These are phyloP conservation scores for Melocanna baccifera DNA, from an alignment of 176 grass and related monocot genomes.

Conservation along the genomic window DNA sequence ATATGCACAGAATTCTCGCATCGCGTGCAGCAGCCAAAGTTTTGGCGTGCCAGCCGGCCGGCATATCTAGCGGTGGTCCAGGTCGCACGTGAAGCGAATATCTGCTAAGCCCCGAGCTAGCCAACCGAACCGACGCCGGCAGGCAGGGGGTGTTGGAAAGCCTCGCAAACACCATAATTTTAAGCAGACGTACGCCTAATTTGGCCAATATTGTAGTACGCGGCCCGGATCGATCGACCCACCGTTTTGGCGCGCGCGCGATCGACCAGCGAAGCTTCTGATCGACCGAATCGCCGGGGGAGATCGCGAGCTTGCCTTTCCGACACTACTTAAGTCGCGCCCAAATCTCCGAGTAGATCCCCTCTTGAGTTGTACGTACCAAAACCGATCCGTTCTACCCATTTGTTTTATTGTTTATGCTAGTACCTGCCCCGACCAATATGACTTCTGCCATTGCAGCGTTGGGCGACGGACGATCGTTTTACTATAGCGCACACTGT, in stretches of 20 bases:
- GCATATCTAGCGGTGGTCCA: conserved; percentile 40
- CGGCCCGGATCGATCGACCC: neutral
- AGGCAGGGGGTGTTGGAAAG: neutral
- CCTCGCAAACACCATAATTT: neutral
- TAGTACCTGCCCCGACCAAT: no score
- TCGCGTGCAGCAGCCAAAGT: neutral
- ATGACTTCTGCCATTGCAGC: no score
- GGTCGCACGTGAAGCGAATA: conserved; percentile 43
- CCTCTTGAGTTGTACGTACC: conserved; percentile 28
- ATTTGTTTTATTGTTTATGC: neutral
- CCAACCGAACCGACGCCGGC: neutral
- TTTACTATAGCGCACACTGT: no score
- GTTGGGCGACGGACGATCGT: no score
- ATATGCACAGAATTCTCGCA: no score
- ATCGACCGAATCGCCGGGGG: conserved; percentile 10
- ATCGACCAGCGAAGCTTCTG: conserved; percentile 53
- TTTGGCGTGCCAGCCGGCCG: neutral
- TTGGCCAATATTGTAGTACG: neutral
- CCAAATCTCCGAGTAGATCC: conserved; percentile 46
- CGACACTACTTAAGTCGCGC: conserved; percentile 17
- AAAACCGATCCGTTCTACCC: neutral
- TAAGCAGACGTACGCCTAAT: neutral
- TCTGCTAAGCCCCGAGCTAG: neutral
- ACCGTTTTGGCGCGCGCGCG: neutral
- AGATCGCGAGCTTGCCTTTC: neutral